These are phyloP conservation scores for Geotrichum armillariae DNA, from an alignment of 1,139 yeast genomes.

Conservation along the genomic window DNA sequence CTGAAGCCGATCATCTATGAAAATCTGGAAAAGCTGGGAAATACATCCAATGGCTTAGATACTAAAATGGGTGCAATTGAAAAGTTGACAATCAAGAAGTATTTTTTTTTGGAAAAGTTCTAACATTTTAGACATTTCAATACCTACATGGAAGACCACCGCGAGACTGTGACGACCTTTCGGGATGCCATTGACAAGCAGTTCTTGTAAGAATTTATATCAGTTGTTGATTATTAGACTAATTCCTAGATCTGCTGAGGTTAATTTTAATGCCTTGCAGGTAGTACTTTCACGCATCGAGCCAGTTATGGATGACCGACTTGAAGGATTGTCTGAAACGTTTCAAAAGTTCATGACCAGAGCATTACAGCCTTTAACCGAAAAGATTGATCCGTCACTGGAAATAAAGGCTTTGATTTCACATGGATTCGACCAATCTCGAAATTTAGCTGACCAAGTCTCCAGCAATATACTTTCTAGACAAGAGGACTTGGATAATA, in stretches of 20 bases:
- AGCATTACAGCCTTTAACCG: not conserved
- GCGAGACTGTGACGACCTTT: not conserved
- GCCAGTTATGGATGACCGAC: not conserved
- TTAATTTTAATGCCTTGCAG: not conserved
- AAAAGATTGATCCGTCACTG: constrained; percentile 3
- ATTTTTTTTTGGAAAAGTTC: not conserved
- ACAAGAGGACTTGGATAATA: constrained; percentile 10
- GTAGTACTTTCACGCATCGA: not conserved
- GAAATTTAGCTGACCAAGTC: not conserved
- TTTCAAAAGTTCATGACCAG: not conserved
- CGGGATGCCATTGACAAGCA: not conserved
- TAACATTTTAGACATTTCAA: not conserved
- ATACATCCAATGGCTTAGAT: not conserved
- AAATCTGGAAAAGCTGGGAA: not conserved
- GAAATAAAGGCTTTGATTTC: not conserved
- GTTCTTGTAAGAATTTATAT: not conserved
- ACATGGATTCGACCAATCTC: not conserved
- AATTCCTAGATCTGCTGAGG: not conserved
- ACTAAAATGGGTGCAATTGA: not conserved
- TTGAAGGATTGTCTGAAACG: not conserved
- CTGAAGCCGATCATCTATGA: constrained; percentile 14
- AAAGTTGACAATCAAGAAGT: constrained; percentile 7
- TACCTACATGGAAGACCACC: not conserved
- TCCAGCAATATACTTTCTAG: not conserved
- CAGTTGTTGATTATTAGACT: not conserved